Evolutionary conservation across 2,329 filamentous ascomycete genomes (phyloP).

Genomic region (Madurella fahalii): DNA sequence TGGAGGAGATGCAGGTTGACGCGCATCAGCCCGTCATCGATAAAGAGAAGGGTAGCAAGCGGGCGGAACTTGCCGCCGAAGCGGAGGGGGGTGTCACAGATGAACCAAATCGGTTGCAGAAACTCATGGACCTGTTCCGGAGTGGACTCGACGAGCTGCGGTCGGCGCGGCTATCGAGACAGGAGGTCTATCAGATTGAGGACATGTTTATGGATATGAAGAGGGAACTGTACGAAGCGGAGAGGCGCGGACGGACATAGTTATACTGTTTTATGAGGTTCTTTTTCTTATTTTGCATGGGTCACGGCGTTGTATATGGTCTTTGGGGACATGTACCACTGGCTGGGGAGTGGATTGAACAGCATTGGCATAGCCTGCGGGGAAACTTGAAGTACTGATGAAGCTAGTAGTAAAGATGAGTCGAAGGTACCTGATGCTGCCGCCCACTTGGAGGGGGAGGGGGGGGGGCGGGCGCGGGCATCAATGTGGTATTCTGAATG

Average conservation of each 20-base stretch:
- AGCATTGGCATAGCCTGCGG: conserved; percentile 3
- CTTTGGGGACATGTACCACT: neutral
- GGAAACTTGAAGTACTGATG: neutral
- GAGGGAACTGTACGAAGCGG: conserved; percentile 67
- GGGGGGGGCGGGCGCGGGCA: no score
- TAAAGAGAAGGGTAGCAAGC: conserved; percentile 1
- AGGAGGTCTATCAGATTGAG: conserved; percentile 68
- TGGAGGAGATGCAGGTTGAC: conserved; percentile 15
- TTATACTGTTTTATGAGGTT: neutral
- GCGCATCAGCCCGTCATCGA: neutral
- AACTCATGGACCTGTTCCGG: conserved; percentile 49
- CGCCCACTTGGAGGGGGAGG: no score
- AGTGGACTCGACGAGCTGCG: conserved; percentile 57
- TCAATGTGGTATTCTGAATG: no score
- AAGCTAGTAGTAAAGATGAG: neutral
- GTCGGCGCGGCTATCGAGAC: conserved; percentile 55
- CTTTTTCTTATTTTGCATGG: conserved; percentile 14
- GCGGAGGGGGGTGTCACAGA: neutral
- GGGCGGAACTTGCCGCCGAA: neutral
- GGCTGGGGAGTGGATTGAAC: neutral
- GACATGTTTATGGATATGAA: conserved; percentile 77
- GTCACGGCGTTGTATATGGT: conserved; percentile 7
- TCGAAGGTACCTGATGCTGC: neutral
- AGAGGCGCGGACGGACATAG: conserved; percentile 49
- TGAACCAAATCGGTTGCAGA: conserved; percentile 12